Percentiles rank a stretch among this genome's conserved stretches.
These are phyloP conservation scores for Gonium pectorale DNA, from an alignment of 139 green algal genomes.

Conservation along the genomic window DNA sequence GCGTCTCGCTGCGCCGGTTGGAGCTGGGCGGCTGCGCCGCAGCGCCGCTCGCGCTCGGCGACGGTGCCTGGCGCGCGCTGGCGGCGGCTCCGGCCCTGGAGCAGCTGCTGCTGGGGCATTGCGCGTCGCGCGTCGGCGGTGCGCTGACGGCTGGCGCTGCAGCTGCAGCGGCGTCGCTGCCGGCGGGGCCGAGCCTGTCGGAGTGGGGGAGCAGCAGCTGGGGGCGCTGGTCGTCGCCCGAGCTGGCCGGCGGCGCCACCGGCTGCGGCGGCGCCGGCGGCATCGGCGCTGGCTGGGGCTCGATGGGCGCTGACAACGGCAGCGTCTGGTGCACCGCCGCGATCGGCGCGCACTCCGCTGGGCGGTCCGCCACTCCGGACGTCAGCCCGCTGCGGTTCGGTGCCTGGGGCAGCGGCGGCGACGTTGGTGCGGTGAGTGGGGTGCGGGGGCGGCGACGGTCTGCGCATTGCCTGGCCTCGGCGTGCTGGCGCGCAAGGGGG, in stretches of 20 bases:
- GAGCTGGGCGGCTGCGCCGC: neutral
- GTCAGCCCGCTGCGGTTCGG: neutral
- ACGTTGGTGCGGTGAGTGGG: neutral
- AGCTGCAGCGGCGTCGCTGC: neutral
- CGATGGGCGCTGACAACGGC: too few relatives aligned
- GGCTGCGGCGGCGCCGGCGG: too few relatives aligned
- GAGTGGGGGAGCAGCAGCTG: neutral
- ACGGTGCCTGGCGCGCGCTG: constrained; percentile 18
- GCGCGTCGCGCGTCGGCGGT: neutral
- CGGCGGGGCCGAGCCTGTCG: neutral
- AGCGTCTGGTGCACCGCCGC: too few relatives aligned
- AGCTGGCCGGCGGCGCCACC: too few relatives aligned
- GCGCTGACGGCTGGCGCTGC: neutral
- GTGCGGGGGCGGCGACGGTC: too few relatives aligned
- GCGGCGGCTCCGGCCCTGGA: constrained; percentile 15
- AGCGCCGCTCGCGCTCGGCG: neutral
- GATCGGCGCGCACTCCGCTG: neutral
- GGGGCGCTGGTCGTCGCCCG: neutral
- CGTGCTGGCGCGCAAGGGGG: too few relatives aligned
- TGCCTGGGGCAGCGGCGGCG: neutral
- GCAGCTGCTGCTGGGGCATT: constrained; percentile 19
- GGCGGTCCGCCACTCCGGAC: neutral
- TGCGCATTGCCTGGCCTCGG: too few relatives aligned
- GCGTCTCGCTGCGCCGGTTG: neutral
- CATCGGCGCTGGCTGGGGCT: too few relatives aligned